Conservation (phyloP, 2,329 filamentous ascomycete species). For the Fusarium nisikadoi region DNA sequence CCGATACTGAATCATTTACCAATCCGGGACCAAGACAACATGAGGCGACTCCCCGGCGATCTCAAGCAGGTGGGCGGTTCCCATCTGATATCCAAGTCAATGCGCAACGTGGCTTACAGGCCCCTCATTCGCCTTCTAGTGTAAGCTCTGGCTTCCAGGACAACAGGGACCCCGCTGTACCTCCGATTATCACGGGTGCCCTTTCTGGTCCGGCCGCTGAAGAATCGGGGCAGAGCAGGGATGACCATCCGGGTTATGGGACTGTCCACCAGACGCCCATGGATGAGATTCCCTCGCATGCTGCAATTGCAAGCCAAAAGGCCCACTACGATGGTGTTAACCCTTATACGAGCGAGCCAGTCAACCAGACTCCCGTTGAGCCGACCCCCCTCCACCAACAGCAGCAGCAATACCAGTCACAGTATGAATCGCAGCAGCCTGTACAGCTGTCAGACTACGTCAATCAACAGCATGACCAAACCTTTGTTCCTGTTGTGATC, state of each 20-base stretch:
- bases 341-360: slow-evolving; percentile 63
- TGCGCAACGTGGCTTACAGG: slow-evolving; percentile 80
- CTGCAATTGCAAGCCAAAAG: slow-evolving; percentile 60
- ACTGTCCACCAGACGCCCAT: slow-evolving; percentile 58
- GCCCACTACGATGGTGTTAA: slow-evolving; percentile 67
- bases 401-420: slow-evolving; percentile 15
- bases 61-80: slow-evolving; percentile 94
- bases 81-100: slow-evolving; percentile 92
- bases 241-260: slow-evolving; percentile 55
- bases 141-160: slow-evolving; percentile 73
- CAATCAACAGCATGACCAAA: slow-evolving; percentile 25
- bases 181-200: slow-evolving; percentile 67
- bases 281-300: slow-evolving; percentile 62
- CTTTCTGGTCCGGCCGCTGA: slow-evolving; percentile 54
- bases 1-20: slow-evolving; percentile 58
- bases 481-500: slow-evolving; percentile 38
- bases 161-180: slow-evolving; percentile 66
- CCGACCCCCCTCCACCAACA: slow-evolving; percentile 23
- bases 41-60: slow-evolving; percentile 70
- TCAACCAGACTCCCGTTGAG: slow-evolving; percentile 39
- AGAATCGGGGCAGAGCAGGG: slow-evolving; percentile 47
- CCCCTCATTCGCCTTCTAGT: slow-evolving; percentile 82
- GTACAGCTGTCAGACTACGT: slow-evolving; percentile 29
- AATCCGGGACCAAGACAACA: slow-evolving; percentile 60
- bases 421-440: slow-evolving; percentile 23